Conservation (phyloP, 768 basidiomycete genomes). For the Mycena epipterygia region DNA sequence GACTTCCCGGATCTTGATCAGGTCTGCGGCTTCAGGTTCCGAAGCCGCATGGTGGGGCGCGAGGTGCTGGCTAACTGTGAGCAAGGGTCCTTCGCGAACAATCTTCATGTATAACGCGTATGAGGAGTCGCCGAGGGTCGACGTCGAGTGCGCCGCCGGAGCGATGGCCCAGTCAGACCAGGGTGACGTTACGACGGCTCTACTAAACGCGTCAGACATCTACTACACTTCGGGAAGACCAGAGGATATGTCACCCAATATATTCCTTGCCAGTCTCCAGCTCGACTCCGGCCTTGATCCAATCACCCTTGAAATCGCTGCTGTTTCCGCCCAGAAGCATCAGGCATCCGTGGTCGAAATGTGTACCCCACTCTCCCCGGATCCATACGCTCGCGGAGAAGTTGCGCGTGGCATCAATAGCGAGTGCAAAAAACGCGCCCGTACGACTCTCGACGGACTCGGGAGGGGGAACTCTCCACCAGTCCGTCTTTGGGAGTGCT, state of each 20-base stretch:
- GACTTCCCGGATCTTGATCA: slow-evolving; percentile 22
- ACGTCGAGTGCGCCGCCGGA: slow-evolving; percentile 22
- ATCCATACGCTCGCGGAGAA: slow-evolving; percentile 31
- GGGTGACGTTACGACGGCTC: slow-evolving; percentile 26
- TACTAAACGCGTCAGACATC: neutral
- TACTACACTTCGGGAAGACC: too few relatives aligned
- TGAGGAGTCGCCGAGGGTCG: slow-evolving; percentile 5
- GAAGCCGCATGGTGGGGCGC: neutral
- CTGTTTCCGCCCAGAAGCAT: slow-evolving; percentile 29
- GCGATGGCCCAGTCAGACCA: slow-evolving; percentile 33
- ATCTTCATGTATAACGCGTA: slow-evolving; percentile 28
- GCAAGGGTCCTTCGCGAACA: slow-evolving; percentile 28
- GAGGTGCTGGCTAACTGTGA: slow-evolving; percentile 20
- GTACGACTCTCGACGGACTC: slow-evolving; percentile 25
- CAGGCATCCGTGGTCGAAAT: slow-evolving; percentile 32
- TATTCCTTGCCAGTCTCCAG: slow-evolving; percentile 29
- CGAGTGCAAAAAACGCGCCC: slow-evolving; percentile 22
- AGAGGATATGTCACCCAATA: slow-evolving; percentile 1
- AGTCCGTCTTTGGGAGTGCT: slow-evolving; percentile 25
- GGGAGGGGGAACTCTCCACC: slow-evolving; percentile 31
- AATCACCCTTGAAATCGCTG: slow-evolving; percentile 23
- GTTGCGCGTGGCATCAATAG: slow-evolving; percentile 30
- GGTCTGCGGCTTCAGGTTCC: neutral
- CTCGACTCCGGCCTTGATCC: slow-evolving; percentile 32
- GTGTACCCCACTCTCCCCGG: slow-evolving; percentile 26